These are phyloP conservation scores for Hortaea werneckii DNA, from an alignment of 2,329 filamentous ascomycete genomes.

Conservation along the genomic window DNA sequence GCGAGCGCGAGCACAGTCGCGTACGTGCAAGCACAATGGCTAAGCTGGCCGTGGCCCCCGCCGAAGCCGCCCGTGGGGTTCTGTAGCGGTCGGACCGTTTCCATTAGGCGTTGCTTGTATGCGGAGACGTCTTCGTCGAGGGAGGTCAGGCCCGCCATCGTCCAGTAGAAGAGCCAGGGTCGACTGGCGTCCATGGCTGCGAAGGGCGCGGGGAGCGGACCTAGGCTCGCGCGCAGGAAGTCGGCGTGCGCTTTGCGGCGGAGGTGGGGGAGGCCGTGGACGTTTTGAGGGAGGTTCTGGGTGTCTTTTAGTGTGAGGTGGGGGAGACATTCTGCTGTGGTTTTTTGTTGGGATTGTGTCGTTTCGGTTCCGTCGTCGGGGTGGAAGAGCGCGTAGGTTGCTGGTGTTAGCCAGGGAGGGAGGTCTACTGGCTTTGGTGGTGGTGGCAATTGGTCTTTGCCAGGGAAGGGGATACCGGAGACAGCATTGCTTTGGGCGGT, in stretches of 20 bases:
- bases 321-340: constrained; percentile 18
- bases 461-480: constrained; percentile 17
- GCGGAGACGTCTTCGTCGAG: constrained; percentile 61
- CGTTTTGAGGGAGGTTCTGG: constrained; percentile 46
- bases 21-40: constrained; percentile 84
- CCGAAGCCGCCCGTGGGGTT: constrained; percentile 79
- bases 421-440: constrained; percentile 6
- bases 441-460: constrained; percentile 8
- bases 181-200: constrained; percentile 73
- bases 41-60: constrained; percentile 82
- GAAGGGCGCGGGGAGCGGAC: constrained; percentile 57
- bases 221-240: constrained; percentile 49
- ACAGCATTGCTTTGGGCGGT: constrained; percentile 9
- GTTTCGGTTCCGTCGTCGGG: constrained; percentile 15
- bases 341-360: constrained; percentile 13
- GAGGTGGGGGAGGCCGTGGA: constrained; percentile 64
- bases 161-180: constrained; percentile 95
- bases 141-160: constrained; percentile 61
- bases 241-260: constrained; percentile 49
- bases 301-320: constrained; percentile 19
- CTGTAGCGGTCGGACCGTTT: constrained; percentile 72
- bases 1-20: constrained; percentile 69
- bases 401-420: constrained; percentile 18
- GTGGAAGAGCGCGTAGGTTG: constrained; percentile 18
- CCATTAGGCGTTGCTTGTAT: constrained; percentile 54